Base-by-base conservation (phyloP, 129 eudicot genomes). In the Smallanthus sonchifolius region DNA sequence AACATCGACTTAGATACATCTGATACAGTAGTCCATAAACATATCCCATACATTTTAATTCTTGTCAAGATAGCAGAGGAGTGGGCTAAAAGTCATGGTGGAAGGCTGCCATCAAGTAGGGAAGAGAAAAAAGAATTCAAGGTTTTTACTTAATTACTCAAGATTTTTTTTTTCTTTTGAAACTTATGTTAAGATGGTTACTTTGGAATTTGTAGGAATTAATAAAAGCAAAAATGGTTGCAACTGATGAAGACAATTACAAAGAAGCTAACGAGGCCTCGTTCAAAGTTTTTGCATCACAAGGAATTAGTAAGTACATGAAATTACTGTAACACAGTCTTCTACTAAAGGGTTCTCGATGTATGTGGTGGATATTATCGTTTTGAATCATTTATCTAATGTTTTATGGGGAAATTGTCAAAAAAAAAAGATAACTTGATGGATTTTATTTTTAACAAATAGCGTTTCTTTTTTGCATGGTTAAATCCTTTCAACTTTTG, bases 221-320 rank as follows among this genome's bases (percentile, higher is more conserved):
- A 72, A 78, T 95, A 54, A 91, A 88, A 83, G 66, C 92, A 69
- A 87, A 80, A 83, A 85, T 66, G 87, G 77, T 77, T 51, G 79
- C 83, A 65, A 10, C 62, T 10, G 99, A 95, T 84, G 99, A 95
- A 87, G 99, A 91, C 76, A 95, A 95, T 64, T 95, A 88, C 76
- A 91, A 84, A 87, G 99, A 95, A 89, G 99, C 99, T 42, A 82
- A 85, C 44, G 96, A 95, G 73, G 94, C 97, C 80, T 91, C 97
- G 7, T 91, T 85, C 69, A 95, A 95, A 85, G 87, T 95, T 60
- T 95, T 91, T 83, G 86, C 97, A 77, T 87, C 97, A 47, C 90
- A 28, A 79, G 99, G 97, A 83, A 87, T 95, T 24, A 85, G 99
- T 95, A 83, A 83, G 97, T 85, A 70, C 67, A 66, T 67, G 38